phyloP scores from a whole-genome alignment of 208 protist species.

The Trypanosoma scelopori region DNA sequence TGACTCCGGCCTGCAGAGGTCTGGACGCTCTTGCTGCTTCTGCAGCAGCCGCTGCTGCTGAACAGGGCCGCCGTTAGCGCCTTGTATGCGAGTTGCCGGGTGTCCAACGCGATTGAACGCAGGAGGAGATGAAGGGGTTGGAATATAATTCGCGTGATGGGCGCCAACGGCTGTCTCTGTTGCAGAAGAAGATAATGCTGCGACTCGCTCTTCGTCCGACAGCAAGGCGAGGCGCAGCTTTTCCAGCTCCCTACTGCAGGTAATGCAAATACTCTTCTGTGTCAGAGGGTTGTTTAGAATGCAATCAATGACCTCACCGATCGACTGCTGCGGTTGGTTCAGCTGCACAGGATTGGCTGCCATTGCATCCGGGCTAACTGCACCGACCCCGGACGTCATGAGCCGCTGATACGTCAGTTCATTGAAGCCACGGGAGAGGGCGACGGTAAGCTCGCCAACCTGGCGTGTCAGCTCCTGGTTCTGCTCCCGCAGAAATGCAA shows the following conservation, averaged over 20 bases:
- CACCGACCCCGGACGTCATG: not conserved
- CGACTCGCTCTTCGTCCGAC: conserved; percentile 7
- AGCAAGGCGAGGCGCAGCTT: conserved; percentile 19
- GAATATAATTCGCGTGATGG: conserved; percentile 6
- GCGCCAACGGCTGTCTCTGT: not conserved
- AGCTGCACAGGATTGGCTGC: conserved; percentile 1
- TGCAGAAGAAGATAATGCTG: not conserved
- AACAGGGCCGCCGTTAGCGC: not conserved
- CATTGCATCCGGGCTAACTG: conserved; percentile 11
- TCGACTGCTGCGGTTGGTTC: not conserved
- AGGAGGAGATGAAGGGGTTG: not conserved
- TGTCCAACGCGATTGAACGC: conserved; percentile 10
- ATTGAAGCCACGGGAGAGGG: conserved; percentile 25
- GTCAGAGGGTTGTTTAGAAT: conserved; percentile 22
- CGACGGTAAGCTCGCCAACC: conserved; percentile 25
- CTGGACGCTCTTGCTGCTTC: not conserved
- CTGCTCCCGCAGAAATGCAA: conserved; percentile 26
- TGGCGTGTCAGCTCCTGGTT: conserved; percentile 29
- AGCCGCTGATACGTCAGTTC: conserved; percentile 23
- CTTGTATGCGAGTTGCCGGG: not conserved
- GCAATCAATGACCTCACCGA: conserved; percentile 11
- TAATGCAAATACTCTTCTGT: conserved; percentile 7
- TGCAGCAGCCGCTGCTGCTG: not conserved
- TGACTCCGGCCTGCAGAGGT: not conserved
- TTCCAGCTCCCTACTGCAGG: conserved; percentile 13